Conservation (phyloP, 345 rosid species). For the Arabidopsis suecica region DNA sequence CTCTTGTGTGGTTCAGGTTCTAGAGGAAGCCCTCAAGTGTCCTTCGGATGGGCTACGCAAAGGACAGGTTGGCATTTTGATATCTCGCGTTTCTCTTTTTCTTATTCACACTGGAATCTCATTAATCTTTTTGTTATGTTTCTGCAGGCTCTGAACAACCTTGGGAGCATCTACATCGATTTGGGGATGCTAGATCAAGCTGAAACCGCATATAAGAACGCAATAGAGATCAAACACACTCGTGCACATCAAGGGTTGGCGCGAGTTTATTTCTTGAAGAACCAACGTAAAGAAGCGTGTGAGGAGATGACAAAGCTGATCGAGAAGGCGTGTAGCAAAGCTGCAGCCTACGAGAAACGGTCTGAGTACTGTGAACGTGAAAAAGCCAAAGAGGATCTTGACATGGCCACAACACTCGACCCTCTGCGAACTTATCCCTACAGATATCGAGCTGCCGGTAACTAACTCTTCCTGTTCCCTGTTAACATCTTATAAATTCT, state of each 20-base stretch:
- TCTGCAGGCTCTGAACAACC: constrained; percentile 86
- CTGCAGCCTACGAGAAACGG: constrained; percentile 91
- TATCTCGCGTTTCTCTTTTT: constrained; percentile 4
- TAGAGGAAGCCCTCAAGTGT: constrained; percentile 92
- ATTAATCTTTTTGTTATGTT: constrained; percentile 16
- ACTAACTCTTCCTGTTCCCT: constrained; percentile 16
- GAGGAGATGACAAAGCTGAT: constrained; percentile 94
- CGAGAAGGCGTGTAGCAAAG: constrained; percentile 68
- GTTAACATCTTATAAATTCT: not conserved
- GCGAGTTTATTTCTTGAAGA: constrained; percentile 70
- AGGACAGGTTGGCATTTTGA: constrained; percentile 71
- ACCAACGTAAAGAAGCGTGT: constrained; percentile 72
- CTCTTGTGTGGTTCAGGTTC: constrained; percentile 68
- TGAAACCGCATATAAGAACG: constrained; percentile 74
- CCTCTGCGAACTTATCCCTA: constrained; percentile 94
- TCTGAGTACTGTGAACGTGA: constrained; percentile 91
- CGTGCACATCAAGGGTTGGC: constrained; percentile 99
- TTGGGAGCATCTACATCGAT: constrained; percentile 85
- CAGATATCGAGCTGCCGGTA: constrained; percentile 97
- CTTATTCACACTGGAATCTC: not conserved
- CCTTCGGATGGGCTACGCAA: constrained; percentile 96
- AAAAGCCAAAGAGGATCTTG: constrained; percentile 78
- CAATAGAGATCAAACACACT: constrained; percentile 85
- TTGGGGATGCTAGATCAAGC: constrained; percentile 78
- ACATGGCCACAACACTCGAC: constrained; percentile 81